Evolutionary conservation across 2,329 filamentous ascomycete species (phyloP).

Genomic region (Fusarium sp.): DNA sequence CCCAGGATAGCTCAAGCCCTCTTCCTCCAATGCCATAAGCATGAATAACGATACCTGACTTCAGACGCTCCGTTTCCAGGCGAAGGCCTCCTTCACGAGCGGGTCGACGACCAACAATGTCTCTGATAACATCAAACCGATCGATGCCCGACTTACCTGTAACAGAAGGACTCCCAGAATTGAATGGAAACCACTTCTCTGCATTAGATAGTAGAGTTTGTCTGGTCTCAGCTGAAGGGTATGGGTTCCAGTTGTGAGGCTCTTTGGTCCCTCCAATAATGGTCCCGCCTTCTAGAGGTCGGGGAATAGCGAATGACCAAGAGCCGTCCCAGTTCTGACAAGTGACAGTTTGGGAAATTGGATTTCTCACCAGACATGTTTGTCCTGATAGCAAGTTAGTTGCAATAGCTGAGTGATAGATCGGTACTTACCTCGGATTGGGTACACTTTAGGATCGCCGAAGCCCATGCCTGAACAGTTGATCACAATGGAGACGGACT

Average conservation of each 20-base stretch:
- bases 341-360: background rate
- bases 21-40: constrained; percentile 8
- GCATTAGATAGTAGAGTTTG: background rate
- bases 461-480: constrained; percentile 9
- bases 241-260: background rate
- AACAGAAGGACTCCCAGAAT: too few relatives aligned
- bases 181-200: constrained; percentile 5
- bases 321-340: background rate
- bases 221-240: background rate
- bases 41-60: background rate
- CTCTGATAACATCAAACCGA: background rate
- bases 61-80: background rate
- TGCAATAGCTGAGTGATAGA: accelerated
- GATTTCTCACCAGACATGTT: constrained; percentile 5
- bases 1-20: constrained; percentile 13
- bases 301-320: constrained; percentile 13
- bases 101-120: constrained; percentile 10
- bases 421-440: background rate
- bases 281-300: background rate
- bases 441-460: background rate
- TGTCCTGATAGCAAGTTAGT: background rate
- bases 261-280: constrained; percentile 12
- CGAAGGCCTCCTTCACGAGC: constrained; percentile 6
- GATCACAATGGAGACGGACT: background rate
- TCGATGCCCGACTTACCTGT: accelerated